Conservation (phyloP, 257 asterid genomes). For the Solanum pinnatisectum region DNA sequence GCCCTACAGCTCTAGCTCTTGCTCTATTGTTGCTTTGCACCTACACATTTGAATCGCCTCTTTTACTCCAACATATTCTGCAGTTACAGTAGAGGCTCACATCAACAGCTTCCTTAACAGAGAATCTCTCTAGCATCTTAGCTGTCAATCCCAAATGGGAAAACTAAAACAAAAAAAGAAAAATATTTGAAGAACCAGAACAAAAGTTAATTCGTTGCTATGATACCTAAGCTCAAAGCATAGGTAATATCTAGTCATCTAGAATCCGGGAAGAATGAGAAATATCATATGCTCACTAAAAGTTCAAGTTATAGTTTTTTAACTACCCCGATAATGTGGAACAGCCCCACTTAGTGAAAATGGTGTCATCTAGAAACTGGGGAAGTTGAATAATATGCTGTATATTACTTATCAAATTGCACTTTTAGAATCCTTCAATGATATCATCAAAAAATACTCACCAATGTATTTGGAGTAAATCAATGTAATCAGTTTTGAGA, state of each 20-base stretch:
- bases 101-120: neutral
- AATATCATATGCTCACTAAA: neutral
- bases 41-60: neutral
- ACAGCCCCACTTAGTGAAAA: neutral
- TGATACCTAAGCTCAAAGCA: neutral
- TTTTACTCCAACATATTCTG: neutral
- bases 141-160: neutral
- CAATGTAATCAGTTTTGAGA: slow-evolving; percentile 82
- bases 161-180: neutral
- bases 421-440: neutral
- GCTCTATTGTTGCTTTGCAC: neutral
- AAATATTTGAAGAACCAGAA: neutral
- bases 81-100: neutral
- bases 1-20: neutral
- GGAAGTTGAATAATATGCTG: neutral
- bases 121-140: neutral
- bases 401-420: neutral
- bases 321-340: neutral
- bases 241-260: neutral
- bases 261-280: neutral
- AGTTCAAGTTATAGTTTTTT: neutral
- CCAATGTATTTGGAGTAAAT: slow-evolving; percentile 96
- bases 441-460: slow-evolving; percentile 13
- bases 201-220: neutral
- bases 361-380: neutral